phyloP scores from a whole-genome alignment of 495 filamentous ascomycete genomes.

The Cercophora sp. region DNA sequence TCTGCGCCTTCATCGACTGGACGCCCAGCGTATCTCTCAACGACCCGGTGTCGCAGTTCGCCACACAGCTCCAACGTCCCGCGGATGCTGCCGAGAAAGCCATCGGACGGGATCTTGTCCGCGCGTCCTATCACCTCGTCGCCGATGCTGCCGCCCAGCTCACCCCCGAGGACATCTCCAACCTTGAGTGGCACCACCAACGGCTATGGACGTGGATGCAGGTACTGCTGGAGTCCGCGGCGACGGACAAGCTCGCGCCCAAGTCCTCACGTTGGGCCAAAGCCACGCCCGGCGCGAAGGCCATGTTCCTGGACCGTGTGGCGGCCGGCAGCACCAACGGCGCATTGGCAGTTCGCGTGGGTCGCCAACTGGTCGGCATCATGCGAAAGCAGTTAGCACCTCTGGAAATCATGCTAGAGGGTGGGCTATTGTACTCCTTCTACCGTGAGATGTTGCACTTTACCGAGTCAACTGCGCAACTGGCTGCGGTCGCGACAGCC shows the following conservation, averaged over 20 bases:
- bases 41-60: too few relatives aligned
- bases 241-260: background rate
- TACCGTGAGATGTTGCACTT: slow-evolving; percentile 30
- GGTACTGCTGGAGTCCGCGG: background rate
- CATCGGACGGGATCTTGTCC: too few relatives aligned
- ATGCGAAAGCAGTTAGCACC: slow-evolving; percentile 20
- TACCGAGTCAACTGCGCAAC: slow-evolving; percentile 21
- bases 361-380: slow-evolving; percentile 16
- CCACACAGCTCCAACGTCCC: too few relatives aligned
- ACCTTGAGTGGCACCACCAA: background rate
- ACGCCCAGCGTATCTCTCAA: too few relatives aligned
- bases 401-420: slow-evolving; percentile 27
- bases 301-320: background rate
- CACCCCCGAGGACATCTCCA: background rate
- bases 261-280: background rate
- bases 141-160: too few relatives aligned
- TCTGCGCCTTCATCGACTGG: too few relatives aligned
- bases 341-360: background rate
- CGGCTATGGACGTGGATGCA: background rate
- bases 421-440: slow-evolving; percentile 25
- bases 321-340: slow-evolving; percentile 17
- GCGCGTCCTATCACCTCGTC: too few relatives aligned
- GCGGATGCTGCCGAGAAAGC: too few relatives aligned
- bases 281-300: too few relatives aligned
- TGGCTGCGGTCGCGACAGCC: slow-evolving; percentile 13